These are phyloP conservation scores for Debaryomyces coudertii DNA, from an alignment of 1,139 yeast species.

Conservation along the genomic window DNA sequence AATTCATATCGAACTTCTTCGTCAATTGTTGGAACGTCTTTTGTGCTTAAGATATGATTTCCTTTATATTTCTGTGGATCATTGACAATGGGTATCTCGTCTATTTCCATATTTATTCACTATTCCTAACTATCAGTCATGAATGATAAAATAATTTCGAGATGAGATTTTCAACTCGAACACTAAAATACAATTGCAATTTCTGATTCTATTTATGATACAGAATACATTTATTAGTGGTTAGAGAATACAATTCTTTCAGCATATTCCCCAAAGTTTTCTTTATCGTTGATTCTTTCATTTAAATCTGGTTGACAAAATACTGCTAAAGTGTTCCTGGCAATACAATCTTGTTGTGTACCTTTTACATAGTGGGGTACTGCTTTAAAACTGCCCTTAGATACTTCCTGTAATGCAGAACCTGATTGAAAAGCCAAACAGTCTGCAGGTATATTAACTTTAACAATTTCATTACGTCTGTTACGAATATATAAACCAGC, in stretches of 20 bases:
- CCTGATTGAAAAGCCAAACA: conserved; percentile 70
- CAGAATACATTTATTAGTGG: conserved; percentile 23
- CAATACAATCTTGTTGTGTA: conserved; percentile 34
- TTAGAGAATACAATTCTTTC: conserved; percentile 37
- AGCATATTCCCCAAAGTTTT: conserved; percentile 56
- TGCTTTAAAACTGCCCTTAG: conserved; percentile 55
- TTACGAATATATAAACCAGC: conserved; percentile 59
- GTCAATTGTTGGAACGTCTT: conserved; percentile 63
- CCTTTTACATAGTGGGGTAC: conserved; percentile 65
- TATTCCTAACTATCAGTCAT: background rate
- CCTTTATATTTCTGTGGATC: conserved; percentile 16
- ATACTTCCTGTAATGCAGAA: conserved; percentile 57
- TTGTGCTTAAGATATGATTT: conserved; percentile 10
- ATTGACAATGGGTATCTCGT: conserved; percentile 30
- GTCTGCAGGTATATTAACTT: conserved; percentile 58
- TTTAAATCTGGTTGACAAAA: conserved; percentile 65
- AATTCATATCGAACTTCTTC: conserved; percentile 56
- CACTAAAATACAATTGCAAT: background rate
- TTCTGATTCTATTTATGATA: background rate
- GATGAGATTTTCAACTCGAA: conserved; percentile 7
- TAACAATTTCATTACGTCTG: conserved; percentile 48
- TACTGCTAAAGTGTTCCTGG: conserved; percentile 64
- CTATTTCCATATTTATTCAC: conserved; percentile 22
- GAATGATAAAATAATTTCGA: background rate
- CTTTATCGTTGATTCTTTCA: conserved; percentile 45